Evolutionary conservation across 805 yeast species (phyloP).

Genomic region (Candida argentea): DNA sequence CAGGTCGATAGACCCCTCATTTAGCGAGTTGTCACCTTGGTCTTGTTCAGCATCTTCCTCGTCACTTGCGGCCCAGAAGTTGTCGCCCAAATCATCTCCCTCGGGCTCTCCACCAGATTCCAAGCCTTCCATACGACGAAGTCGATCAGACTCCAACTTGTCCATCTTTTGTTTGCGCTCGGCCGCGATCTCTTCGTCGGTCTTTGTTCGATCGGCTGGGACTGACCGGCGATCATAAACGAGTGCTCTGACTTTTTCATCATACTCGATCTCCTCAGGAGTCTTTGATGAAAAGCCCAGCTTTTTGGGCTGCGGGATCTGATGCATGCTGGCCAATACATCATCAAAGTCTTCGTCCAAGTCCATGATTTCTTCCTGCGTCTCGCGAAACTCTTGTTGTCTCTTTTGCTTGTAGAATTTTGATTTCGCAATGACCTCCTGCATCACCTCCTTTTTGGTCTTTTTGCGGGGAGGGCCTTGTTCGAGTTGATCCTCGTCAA

Average conservation of each 20-base stretch:
- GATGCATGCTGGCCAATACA: constrained; percentile 46
- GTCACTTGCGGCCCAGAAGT: constrained; percentile 51
- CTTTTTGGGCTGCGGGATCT: constrained; percentile 9
- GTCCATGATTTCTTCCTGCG: constrained; percentile 51
- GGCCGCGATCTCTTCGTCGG: constrained; percentile 55
- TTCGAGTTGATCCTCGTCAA: constrained; percentile 18
- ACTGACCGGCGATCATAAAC: constrained; percentile 66
- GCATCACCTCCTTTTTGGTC: constrained; percentile 78
- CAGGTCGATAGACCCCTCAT: constrained; percentile 22
- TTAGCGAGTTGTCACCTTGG: constrained; percentile 21
- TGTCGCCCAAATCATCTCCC: constrained; percentile 61
- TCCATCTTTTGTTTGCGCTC: constrained; percentile 55
- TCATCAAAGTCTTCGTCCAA: constrained; percentile 69
- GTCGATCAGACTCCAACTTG: constrained; percentile 56
- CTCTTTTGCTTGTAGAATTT: constrained; percentile 69
- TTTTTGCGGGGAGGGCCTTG: constrained; percentile 48
- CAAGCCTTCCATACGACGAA: constrained; percentile 65
- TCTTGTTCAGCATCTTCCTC: constrained; percentile 39
- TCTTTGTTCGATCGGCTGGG: constrained; percentile 74
- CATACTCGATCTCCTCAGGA: constrained; percentile 45
- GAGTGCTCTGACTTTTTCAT: constrained; percentile 54
- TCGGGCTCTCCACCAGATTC: constrained; percentile 40
- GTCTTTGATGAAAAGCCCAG: constrained; percentile 23
- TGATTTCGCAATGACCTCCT: constrained; percentile 75
- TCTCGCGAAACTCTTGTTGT: constrained; percentile 51